A percentile compares a stretch with the other conserved stretches of the same genome.
phyloP scores from a whole-genome alignment of 2,329 filamentous ascomycete species.

The Gnomoniopsis sp. region DNA sequence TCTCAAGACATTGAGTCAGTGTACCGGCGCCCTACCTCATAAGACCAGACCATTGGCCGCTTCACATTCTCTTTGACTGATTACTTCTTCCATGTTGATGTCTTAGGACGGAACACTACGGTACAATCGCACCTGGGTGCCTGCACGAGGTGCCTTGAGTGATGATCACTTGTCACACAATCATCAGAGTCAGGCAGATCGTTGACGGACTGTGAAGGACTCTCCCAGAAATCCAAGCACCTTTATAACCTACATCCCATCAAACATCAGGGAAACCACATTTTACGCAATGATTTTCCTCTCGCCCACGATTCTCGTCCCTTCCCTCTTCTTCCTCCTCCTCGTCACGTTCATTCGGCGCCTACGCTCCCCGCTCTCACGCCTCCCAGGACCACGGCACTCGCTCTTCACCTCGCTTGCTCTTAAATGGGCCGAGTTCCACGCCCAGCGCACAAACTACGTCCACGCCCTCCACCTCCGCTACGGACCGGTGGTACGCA shows the following conservation, averaged over 20 bases:
- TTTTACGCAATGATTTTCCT: constrained; percentile 19
- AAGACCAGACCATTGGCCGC: too few species aligned
- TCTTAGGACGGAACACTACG: too few species aligned
- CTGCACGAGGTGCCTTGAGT: neutral
- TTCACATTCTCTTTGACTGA: too few species aligned
- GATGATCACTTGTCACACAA: neutral
- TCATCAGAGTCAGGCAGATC: neutral
- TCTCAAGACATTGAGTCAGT: too few species aligned
- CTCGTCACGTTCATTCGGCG: constrained; percentile 20
- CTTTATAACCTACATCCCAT: neutral
- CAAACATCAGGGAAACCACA: neutral
- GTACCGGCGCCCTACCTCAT: too few species aligned
- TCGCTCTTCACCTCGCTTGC: constrained; percentile 48
- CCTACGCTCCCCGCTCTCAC: constrained; percentile 34
- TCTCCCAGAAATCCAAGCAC: neutral
- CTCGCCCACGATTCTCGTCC: constrained; percentile 18
- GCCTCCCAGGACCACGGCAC: constrained; percentile 45
- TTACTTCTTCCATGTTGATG: too few species aligned
- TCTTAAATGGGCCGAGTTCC: constrained; percentile 56
- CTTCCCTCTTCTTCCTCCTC: constrained; percentile 8
- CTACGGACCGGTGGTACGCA: constrained; percentile 56
- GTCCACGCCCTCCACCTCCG: constrained; percentile 51
- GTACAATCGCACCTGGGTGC: neutral
- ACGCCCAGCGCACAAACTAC: constrained; percentile 48
- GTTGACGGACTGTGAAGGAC: neutral